A percentile compares a stretch with the other conserved stretches of the same genome.
phyloP scores from a whole-genome alignment of 768 basidiomycete genomes.

The Suillus decipiens region DNA sequence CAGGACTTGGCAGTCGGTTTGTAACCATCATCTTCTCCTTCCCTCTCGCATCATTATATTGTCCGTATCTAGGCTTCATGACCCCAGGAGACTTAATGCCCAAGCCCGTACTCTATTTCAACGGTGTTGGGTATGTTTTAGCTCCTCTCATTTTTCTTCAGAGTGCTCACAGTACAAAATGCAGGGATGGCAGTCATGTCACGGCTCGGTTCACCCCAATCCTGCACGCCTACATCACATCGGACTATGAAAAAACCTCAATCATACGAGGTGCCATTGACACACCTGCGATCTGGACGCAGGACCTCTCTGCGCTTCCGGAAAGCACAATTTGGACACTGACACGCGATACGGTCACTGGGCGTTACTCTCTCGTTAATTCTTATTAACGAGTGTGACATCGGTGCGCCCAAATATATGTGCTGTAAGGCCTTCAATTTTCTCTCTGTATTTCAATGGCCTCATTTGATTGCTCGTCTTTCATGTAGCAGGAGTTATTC shows the following conservation, averaged over 20 bases:
- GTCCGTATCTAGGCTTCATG: not conserved
- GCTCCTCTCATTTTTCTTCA: not conserved
- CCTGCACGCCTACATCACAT: conserved; percentile 5
- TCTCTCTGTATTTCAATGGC: no score
- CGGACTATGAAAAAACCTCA: conserved; percentile 5
- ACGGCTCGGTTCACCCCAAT: not conserved
- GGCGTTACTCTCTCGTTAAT: not conserved
- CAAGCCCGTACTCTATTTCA: not conserved
- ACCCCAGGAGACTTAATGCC: not conserved
- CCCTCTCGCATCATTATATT: not conserved
- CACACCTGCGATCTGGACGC: not conserved
- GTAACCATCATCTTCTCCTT: not conserved
- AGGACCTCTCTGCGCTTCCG: not conserved
- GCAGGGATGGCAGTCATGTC: not conserved
- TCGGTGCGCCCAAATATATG: no score
- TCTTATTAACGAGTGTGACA: no score
- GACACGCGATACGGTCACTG: not conserved
- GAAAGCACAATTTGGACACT: conserved; percentile 1
- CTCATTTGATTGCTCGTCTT: no score
- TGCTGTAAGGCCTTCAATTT: no score
- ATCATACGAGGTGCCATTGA: not conserved
- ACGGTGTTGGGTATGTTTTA: not conserved
- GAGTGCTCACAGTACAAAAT: not conserved
- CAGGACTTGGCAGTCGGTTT: not conserved
- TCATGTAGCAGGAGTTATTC: no score